phyloP scores from a whole-genome alignment of 768 basidiomycete genomes.

The Coprinopsis cinerea region DNA sequence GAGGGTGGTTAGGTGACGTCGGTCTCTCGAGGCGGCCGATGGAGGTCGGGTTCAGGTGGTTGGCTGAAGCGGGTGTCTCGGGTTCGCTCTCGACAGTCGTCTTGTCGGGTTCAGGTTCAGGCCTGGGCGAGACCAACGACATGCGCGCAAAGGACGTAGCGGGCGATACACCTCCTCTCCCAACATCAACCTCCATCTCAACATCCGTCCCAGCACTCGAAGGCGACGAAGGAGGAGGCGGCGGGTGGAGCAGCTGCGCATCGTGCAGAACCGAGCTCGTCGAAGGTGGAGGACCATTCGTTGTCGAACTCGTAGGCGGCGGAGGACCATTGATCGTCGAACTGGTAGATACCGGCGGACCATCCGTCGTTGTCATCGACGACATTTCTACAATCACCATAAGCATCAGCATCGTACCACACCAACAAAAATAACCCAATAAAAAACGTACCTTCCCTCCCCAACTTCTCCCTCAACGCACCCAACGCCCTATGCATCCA shows the following conservation, averaged over 20 bases:
- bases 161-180: neutral
- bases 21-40: no score
- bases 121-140: no score
- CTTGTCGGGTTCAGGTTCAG: no score
- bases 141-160: no score
- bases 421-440: neutral
- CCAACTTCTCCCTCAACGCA: neutral
- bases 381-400: no score
- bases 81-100: no score
- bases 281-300: neutral
- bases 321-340: neutral
- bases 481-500: conserved; percentile 27
- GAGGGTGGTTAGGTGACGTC: no score
- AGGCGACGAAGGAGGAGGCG: neutral
- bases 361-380: neutral
- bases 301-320: no score
- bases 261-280: neutral
- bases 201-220: neutral
- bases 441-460: neutral
- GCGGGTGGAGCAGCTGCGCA: neutral
- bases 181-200: neutral
- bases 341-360: neutral
- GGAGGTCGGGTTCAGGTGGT: no score
- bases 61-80: no score
- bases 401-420: neutral